These are phyloP conservation scores for Heterococcus sp. DNA, from an alignment of 108 stramenopile genomes.

Conservation along the genomic window DNA sequence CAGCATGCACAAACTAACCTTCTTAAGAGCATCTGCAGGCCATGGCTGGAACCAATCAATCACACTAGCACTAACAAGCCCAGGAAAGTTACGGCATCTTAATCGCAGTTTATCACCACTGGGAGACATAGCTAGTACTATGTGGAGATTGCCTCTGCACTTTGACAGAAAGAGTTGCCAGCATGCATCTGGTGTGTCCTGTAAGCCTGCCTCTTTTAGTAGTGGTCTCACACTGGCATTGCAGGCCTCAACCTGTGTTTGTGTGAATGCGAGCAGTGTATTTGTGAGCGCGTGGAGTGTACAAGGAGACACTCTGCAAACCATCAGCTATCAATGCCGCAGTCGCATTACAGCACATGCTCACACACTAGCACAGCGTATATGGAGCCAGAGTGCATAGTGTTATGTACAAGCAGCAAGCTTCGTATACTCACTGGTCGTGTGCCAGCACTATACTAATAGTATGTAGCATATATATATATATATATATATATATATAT, in stretches of 20 bases:
- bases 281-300: too few relatives aligned
- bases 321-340: too few relatives aligned
- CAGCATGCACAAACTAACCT: background rate
- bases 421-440: too few relatives aligned
- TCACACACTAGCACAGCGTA: too few relatives aligned
- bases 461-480: too few relatives aligned
- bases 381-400: constrained; percentile 14
- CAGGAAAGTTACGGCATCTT: constrained; percentile 69
- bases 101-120: constrained; percentile 66
- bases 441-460: too few relatives aligned
- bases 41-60: constrained; percentile 75
- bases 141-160: constrained; percentile 65
- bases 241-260: constrained; percentile 21
- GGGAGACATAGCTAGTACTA: constrained; percentile 69
- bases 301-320: too few relatives aligned
- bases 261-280: too few relatives aligned
- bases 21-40: constrained; percentile 64
- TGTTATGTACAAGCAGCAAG: background rate
- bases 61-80: constrained; percentile 62
- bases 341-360: too few relatives aligned
- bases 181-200: constrained; percentile 60
- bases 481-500: too few relatives aligned
- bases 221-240: constrained; percentile 52
- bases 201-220: constrained; percentile 55
- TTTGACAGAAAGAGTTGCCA: constrained; percentile 63